A percentile compares a stretch with the other conserved stretches of the same genome.
These are phyloP conservation scores for Ogataea hybrid DNA, from an alignment of 1,139 yeast genomes.

Conservation along the genomic window DNA sequence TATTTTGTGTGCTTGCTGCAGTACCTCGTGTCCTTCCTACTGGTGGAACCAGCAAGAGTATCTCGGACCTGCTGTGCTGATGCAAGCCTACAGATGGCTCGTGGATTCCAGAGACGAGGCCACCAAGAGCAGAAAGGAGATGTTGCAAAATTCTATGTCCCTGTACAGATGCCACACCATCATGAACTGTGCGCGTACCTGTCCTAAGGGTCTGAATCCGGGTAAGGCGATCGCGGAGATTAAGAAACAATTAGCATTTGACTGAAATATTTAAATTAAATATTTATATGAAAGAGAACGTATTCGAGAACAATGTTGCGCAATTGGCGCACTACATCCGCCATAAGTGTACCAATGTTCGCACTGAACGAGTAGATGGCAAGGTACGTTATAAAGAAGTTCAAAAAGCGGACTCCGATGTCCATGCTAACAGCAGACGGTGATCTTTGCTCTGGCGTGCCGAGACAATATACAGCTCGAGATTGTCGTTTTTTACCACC, in stretches of 20 bases:
- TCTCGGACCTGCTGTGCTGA: conserved; percentile 96
- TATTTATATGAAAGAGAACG: conserved; percentile 3
- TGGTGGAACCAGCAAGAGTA: conserved; percentile 99
- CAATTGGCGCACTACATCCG: not conserved
- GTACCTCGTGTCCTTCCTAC: conserved; percentile 98
- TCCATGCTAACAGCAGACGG: conserved; percentile 2
- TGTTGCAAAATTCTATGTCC: conserved; percentile 96
- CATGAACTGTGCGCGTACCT: conserved; percentile 96
- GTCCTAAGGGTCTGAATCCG: conserved; percentile 99
- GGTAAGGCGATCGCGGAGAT: conserved; percentile 97
- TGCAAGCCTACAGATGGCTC: conserved; percentile 99
- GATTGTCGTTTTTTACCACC: conserved; percentile 10
- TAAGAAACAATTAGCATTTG: conserved; percentile 88
- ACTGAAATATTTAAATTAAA: conserved; percentile 32
- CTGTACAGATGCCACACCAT: conserved; percentile 98
- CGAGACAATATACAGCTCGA: conserved; percentile 2
- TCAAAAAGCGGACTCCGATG: not conserved
- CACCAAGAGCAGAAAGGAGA: conserved; percentile 72
- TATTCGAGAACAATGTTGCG: conserved; percentile 1
- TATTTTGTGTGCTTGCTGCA: conserved; percentile 97
- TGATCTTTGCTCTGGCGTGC: not conserved
- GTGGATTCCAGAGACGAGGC: conserved; percentile 97
- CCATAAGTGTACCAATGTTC: not conserved
- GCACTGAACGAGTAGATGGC: not conserved
- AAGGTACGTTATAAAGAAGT: not conserved